Evolutionary conservation across 352 stramenopile genomes (phyloP).

Genomic region (Phytophthora ramorum): DNA sequence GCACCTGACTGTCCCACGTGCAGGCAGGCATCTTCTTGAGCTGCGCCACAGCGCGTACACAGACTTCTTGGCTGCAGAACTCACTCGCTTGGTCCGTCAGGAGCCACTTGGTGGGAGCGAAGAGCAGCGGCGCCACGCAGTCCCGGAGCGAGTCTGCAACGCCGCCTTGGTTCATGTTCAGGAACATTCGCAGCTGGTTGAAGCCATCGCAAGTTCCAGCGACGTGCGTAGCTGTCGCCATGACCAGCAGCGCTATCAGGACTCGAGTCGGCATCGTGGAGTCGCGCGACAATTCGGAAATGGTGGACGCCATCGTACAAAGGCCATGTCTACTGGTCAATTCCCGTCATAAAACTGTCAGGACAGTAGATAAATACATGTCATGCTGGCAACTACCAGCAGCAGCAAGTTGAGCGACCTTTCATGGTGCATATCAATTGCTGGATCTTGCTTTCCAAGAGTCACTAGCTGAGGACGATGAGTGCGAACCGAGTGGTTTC

Average conservation of each 20-base stretch:
- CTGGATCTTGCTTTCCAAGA: neutral
- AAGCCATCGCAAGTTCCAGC: conserved; percentile 30
- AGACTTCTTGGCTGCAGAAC: conserved; percentile 54
- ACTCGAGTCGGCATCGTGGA: conserved; percentile 20
- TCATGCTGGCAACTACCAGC: neutral
- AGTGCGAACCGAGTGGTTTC: conserved; percentile 72
- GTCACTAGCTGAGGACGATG: conserved; percentile 39
- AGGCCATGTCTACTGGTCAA: neutral
- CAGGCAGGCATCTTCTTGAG: conserved; percentile 47
- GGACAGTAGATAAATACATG: neutral
- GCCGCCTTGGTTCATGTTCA: conserved; percentile 22
- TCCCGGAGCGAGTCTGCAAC: conserved; percentile 22
- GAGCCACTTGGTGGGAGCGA: conserved; percentile 43
- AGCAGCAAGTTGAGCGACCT: neutral
- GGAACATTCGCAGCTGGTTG: conserved; percentile 28
- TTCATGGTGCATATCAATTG: conserved; percentile 1
- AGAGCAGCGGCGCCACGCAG: conserved; percentile 46
- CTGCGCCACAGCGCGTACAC: conserved; percentile 27
- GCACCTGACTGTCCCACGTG: conserved; percentile 45
- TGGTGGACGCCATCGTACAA: neutral
- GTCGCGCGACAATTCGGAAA: conserved; percentile 20
- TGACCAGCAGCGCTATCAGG: conserved; percentile 8
- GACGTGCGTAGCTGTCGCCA: neutral
- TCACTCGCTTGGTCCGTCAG: conserved; percentile 27
- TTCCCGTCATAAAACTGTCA: neutral